Percentiles rank a stretch among this genome's conserved stretches.
These are phyloP conservation scores for Phylloporus arenicola DNA, from an alignment of 768 basidiomycete species.

Conservation along the genomic window DNA sequence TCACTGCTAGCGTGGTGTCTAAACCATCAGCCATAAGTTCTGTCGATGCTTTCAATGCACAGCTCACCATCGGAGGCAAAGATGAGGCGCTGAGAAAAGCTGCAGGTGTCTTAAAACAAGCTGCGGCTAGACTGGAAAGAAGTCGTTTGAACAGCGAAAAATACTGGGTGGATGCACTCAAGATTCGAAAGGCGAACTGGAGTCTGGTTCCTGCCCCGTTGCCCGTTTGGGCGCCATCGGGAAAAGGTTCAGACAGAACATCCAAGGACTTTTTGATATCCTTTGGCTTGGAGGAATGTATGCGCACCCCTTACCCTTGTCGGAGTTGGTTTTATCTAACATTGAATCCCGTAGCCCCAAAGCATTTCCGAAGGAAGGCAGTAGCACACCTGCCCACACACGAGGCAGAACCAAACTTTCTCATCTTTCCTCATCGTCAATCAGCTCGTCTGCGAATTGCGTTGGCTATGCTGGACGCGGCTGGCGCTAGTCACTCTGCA, in stretches of 20 bases:
- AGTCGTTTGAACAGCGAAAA: conserved; percentile 56
- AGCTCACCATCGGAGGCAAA: conserved; percentile 71
- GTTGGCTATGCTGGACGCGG: conserved; percentile 33
- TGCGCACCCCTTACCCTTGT: conserved; percentile 23
- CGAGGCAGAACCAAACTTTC: conserved; percentile 36
- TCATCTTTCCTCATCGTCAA: conserved; percentile 64
- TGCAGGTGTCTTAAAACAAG: conserved; percentile 61
- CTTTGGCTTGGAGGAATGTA: conserved; percentile 80
- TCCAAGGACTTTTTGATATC: conserved; percentile 78
- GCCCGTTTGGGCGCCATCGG: conserved; percentile 60
- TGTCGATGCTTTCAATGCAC: conserved; percentile 66
- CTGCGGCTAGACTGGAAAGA: conserved; percentile 64
- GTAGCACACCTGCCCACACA: conserved; percentile 61
- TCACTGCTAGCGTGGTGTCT: conserved; percentile 60
- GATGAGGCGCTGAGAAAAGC: conserved; percentile 76
- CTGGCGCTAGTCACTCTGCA: conserved; percentile 31
- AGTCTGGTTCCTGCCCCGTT: conserved; percentile 74
- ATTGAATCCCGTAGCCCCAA: conserved; percentile 46
- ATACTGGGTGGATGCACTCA: conserved; percentile 81
- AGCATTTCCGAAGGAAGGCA: conserved; percentile 59
- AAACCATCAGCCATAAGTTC: conserved; percentile 64
- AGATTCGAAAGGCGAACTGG: conserved; percentile 75
- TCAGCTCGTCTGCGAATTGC: conserved; percentile 59
- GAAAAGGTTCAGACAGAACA: conserved; percentile 75
- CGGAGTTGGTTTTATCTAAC: conserved; percentile 1